Evolutionary conservation across 805 yeast species (phyloP).

Genomic region (Myxozyma melibiosi): DNA sequence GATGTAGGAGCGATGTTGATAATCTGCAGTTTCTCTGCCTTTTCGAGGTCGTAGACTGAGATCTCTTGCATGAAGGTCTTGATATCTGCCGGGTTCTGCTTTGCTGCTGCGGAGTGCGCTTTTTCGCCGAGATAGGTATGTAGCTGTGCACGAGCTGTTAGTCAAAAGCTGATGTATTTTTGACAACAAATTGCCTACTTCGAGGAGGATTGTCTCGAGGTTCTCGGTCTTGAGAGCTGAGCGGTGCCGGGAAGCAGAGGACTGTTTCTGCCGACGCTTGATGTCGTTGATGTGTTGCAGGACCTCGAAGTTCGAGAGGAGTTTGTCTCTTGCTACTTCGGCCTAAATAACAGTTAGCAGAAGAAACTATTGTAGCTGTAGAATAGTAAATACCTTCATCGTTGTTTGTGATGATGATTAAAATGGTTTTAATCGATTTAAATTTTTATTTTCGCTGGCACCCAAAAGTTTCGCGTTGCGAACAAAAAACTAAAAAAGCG

Average conservation of each 20-base stretch:
- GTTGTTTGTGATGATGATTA: not conserved
- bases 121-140: constrained; percentile 42
- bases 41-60: constrained; percentile 58
- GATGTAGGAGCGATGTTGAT: constrained; percentile 79
- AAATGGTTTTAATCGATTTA: too few relatives aligned
- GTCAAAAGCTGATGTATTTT: constrained; percentile 35
- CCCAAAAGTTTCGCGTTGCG: too few relatives aligned
- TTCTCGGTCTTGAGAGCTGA: constrained; percentile 36
- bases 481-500: too few relatives aligned
- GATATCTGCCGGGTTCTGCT: constrained; percentile 43
- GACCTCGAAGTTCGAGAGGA: constrained; percentile 70
- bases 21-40: constrained; percentile 81
- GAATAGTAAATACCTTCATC: not conserved
- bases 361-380: not conserved
- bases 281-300: constrained; percentile 54
- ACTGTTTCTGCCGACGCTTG: constrained; percentile 42
- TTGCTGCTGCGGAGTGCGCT: constrained; percentile 42
- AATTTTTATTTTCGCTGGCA: too few relatives aligned
- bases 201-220: constrained; percentile 36
- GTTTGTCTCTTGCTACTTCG: constrained; percentile 54
- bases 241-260: constrained; percentile 31
- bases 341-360: constrained; percentile 42
- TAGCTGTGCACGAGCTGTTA: constrained; percentile 38
- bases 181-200: constrained; percentile 34
- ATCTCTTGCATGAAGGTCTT: constrained; percentile 50